Conservation (phyloP, 2,329 filamentous ascomycete genomes). For the Trichoderma atroviride region DNA sequence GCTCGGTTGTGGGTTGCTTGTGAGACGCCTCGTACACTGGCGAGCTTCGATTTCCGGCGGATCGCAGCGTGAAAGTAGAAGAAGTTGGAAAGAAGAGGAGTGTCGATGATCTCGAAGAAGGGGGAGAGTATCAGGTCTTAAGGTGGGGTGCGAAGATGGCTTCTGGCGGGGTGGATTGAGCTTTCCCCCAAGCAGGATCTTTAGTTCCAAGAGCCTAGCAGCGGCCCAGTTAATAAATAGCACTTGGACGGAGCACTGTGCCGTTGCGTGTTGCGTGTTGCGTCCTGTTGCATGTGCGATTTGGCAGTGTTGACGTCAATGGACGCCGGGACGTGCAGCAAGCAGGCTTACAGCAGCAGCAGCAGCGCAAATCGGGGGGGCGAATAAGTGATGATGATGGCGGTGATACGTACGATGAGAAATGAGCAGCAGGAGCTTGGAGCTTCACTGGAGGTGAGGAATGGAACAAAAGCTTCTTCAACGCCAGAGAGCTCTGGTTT, state of each 20-base stretch:
- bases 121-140: slow-evolving; percentile 24
- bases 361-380: neutral
- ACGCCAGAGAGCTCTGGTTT: slow-evolving; percentile 8
- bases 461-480: neutral
- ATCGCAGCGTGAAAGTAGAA: neutral
- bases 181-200: slow-evolving; percentile 27
- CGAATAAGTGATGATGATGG: neutral
- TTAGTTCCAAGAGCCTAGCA: slow-evolving; percentile 7
- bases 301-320: slow-evolving; percentile 26
- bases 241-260: neutral
- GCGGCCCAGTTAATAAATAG: slow-evolving; percentile 17
- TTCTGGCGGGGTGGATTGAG: slow-evolving; percentile 28
- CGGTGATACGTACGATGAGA: neutral
- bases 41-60: neutral
- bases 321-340: neutral
- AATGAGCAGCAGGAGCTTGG: neutral
- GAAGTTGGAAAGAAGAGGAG: slow-evolving; percentile 7
- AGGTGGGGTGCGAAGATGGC: slow-evolving; percentile 22
- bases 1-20: neutral
- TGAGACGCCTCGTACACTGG: slow-evolving; percentile 13
- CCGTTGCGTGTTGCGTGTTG: slow-evolving; percentile 6
- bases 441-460: neutral
- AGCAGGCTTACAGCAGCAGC: slow-evolving; percentile 4
- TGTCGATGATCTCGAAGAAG: slow-evolving; percentile 20
- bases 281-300: slow-evolving; percentile 1